A percentile compares a stretch with the other conserved stretches of the same genome.
These are phyloP conservation scores for Physcia stellaris DNA, from an alignment of 495 filamentous ascomycete species.

Conservation along the genomic window DNA sequence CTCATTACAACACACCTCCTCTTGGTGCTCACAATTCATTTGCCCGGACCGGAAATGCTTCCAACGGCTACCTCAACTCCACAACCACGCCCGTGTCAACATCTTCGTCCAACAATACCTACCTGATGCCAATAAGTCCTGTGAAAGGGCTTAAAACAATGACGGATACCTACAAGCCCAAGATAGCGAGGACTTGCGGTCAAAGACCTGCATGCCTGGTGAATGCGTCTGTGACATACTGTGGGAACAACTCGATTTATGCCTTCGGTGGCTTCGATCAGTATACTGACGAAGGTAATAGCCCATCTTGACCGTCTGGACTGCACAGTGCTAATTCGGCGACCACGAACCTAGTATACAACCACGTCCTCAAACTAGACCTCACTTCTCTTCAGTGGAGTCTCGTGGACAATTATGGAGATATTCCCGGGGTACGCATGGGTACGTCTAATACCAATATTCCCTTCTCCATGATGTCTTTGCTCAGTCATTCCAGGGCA, in stretches of 20 bases:
- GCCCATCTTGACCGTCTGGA: no score
- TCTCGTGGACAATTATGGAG: constrained; percentile 93
- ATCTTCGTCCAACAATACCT: constrained; percentile 56
- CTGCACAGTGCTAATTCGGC: no score
- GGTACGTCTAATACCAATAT: constrained; percentile 39
- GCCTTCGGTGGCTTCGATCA: constrained; percentile 99
- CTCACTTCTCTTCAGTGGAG: constrained; percentile 81
- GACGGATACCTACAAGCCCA: constrained; percentile 63
- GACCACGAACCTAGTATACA: constrained; percentile 81
- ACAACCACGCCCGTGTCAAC: constrained; percentile 28
- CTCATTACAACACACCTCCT: no score
- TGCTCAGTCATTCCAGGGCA: constrained; percentile 46
- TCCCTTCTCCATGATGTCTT: neutral
- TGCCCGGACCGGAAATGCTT: no score
- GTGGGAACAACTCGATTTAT: constrained; percentile 89
- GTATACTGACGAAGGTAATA: constrained; percentile 90
- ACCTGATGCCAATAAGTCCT: constrained; percentile 73
- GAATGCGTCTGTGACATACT: constrained; percentile 95
- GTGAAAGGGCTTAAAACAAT: constrained; percentile 42
- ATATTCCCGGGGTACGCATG: constrained; percentile 97
- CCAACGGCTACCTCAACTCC: neutral
- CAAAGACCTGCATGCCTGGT: constrained; percentile 88
- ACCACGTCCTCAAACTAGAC: constrained; percentile 84
- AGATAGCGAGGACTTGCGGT: constrained; percentile 66
- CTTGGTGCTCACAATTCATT: no score